These are phyloP conservation scores for Aspergillus pseudoviridinutans DNA, from an alignment of 2,329 filamentous ascomycete genomes.

Conservation along the genomic window DNA sequence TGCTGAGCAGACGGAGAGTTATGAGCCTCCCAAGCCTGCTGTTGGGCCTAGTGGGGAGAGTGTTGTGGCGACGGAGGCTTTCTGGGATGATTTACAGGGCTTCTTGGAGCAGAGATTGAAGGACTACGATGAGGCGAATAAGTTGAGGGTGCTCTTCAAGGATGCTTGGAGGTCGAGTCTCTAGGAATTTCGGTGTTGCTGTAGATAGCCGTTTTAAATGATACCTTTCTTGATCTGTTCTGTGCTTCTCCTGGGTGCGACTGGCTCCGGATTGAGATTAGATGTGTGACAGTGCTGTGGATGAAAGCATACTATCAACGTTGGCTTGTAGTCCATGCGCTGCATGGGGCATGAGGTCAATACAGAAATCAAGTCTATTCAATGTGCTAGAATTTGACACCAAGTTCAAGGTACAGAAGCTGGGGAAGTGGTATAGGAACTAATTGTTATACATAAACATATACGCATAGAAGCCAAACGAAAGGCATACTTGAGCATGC, in stretches of 20 bases:
- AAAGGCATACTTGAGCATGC: neutral
- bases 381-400: neutral
- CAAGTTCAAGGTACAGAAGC: neutral
- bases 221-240: conserved; percentile 6
- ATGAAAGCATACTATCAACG: neutral
- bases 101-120: conserved; percentile 77
- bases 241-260: neutral
- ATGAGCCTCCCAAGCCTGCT: conserved; percentile 35
- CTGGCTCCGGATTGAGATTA: neutral
- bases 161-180: conserved; percentile 54
- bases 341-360: neutral
- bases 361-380: neutral
- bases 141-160: conserved; percentile 65
- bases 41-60: conserved; percentile 55
- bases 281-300: neutral
- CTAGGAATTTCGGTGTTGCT: neutral
- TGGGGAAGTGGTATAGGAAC: conserved; percentile 5
- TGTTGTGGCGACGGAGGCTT: conserved; percentile 65
- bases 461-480: conserved; percentile 3
- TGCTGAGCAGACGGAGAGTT: conserved; percentile 22
- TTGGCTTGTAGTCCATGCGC: neutral
- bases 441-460: conserved; percentile 19
- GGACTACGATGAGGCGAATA: conserved; percentile 62
- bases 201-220: conserved; percentile 1
- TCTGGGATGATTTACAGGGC: conserved; percentile 80